Conservation (phyloP, 371 early-diverging fungal species). For the Batkoa obscura region DNA sequence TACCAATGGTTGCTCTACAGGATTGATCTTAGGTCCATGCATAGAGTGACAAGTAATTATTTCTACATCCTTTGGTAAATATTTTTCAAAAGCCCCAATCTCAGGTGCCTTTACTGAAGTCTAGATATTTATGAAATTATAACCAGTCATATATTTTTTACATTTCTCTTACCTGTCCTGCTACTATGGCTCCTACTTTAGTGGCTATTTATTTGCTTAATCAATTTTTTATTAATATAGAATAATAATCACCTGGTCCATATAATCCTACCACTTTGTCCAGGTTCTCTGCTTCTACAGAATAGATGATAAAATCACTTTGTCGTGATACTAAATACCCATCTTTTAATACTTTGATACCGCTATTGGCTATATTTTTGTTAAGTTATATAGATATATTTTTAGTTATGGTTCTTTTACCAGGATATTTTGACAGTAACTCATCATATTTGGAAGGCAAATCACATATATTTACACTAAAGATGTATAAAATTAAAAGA, state of each 20-base stretch:
- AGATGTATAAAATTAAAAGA: not conserved
- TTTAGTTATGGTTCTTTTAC: not conserved
- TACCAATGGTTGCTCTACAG: constrained; percentile 68
- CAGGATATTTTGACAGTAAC: not conserved
- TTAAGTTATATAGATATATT: not conserved
- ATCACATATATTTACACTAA: constrained; percentile 72
- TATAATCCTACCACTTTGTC: constrained; percentile 55
- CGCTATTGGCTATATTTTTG: constrained; percentile 15
- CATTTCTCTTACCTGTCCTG: constrained; percentile 32
- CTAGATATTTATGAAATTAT: constrained; percentile 11
- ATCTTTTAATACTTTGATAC: constrained; percentile 49
- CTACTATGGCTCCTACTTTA: constrained; percentile 71
- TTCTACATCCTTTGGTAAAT: constrained; percentile 71
- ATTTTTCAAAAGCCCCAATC: constrained; percentile 64
- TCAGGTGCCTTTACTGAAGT: constrained; percentile 92
- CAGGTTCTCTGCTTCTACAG: constrained; percentile 81
- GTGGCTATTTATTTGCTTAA: constrained; percentile 30
- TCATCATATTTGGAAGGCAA: constrained; percentile 38
- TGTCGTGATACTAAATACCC: constrained; percentile 66
- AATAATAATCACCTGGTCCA: constrained; percentile 60
- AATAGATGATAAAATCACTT: constrained; percentile 82
- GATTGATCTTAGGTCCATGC: constrained; percentile 82
- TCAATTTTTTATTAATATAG: not conserved
- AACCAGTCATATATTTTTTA: not conserved
- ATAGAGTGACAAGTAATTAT: constrained; percentile 89